Evolutionary conservation across 441 rosid species (phyloP).

Genomic region (Iberis amara): DNA sequence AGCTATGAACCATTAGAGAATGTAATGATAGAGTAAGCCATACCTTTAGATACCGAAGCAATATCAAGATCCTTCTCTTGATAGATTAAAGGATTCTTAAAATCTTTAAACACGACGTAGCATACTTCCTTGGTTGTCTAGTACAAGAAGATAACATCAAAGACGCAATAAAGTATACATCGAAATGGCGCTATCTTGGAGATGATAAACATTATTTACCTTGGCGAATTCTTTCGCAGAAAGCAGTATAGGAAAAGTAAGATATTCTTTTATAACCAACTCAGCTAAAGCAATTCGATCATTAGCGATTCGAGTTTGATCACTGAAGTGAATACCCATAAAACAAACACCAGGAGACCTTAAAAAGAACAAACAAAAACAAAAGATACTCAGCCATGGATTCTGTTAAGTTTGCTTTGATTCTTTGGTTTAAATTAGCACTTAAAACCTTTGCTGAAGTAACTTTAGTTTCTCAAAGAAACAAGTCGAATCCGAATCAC

Average conservation of each 20-base stretch:
- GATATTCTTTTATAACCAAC: constrained; percentile 57
- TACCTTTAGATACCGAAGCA: constrained; percentile 59
- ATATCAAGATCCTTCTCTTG: constrained; percentile 50
- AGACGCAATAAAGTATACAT: background rate
- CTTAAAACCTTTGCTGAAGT: constrained; percentile 66
- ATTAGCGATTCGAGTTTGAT: constrained; percentile 37
- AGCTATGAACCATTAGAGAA: too few relatives aligned
- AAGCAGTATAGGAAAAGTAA: constrained; percentile 68
- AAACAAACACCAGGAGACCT: constrained; percentile 63
- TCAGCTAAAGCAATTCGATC: constrained; percentile 41
- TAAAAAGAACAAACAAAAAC: constrained; percentile 19
- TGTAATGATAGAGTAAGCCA: constrained; percentile 15
- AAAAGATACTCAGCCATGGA: constrained; percentile 8
- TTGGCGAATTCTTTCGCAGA: constrained; percentile 47
- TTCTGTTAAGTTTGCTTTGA: constrained; percentile 6
- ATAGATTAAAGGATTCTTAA: constrained; percentile 45
- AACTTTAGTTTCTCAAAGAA: constrained; percentile 60
- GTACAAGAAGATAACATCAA: constrained; percentile 22
- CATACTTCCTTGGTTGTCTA: constrained; percentile 47
- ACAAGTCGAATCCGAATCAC: constrained; percentile 24
- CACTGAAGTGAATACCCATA: constrained; percentile 51
- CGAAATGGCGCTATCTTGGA: background rate
- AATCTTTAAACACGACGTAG: constrained; percentile 57
- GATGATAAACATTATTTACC: constrained; percentile 40
- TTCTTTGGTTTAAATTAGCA: background rate